Base-by-base conservation (phyloP, 106 monocot species). In the Hemerocallis citrina region DNA sequence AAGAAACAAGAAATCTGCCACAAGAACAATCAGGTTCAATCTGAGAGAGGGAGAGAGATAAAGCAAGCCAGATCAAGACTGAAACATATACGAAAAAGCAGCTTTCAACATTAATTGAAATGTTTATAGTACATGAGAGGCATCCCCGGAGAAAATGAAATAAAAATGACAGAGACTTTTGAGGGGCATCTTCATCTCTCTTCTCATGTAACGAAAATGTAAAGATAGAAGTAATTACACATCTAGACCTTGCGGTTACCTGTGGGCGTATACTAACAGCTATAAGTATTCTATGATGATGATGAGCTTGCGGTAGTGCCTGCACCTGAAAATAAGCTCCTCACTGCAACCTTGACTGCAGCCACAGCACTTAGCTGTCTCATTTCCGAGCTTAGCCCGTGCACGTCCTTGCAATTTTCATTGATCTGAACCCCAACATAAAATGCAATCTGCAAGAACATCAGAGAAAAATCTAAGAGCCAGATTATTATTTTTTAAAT, bases 341-440 rank as follows among this genome's bases (percentile, higher is more conserved):
- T 78, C 25, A 87, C 86, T 24, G 96, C 90, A 29, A 96, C 90
- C 56, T 87, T 96, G 9, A 96, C 86, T 17, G 86, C 75, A 55
- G 86, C 96, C 23, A 91, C 83, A 0, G 78, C 83, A 21, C 84
- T 81, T 10, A 81, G 63, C 30, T 79, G 90, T 57, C 76, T 72
- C 76, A 91, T 84, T 48, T 77, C 64, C 27, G 72, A 74, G 66
- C 87, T 91, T 34, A 87, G 47, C 6, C 74, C 81, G 17, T 70
- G 61, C 50, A 69, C 71, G 17, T 29, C 32, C 55, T 87, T 88
- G 12, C 68, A 68, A 49, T 59, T 57, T 69, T 87, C 89, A 21
- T 90, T 81, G 13, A 73, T 61, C 65, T 87, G 84, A 43, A 90
- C 96, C 6, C 62, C 68, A 21, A 91, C 79, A 58, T 71, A 79